Evolutionary conservation across 768 basidiomycete genomes (phyloP), one percentile per base, ranked within the genome.

Genomic region (Pisolithus microcarpus): DNA sequence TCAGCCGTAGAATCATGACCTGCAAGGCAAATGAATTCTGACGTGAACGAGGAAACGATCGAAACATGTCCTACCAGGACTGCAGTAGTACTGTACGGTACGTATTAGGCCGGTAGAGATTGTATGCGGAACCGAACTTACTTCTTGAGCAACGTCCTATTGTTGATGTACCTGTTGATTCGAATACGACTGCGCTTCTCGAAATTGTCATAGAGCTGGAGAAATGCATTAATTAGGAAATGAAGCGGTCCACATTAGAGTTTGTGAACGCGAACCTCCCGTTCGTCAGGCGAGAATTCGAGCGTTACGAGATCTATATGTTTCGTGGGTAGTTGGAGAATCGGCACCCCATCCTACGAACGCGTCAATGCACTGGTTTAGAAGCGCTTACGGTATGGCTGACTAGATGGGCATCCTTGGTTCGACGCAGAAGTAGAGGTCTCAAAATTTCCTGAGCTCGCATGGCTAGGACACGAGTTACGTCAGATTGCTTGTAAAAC

Each of bases 1-100:
- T 75, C 38, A 91, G 69, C 6, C 87, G 82, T 31, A 90, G 72
- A 18, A 91, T 84, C 77, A 90, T 75, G 21, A 87, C 81, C 73
- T 84, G 57, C n/a, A 13, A 37, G 28, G 16, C 48, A 38, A 47
- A 13, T 38, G 51, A 38, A 24, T 4, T n/a, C 23, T 16, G 11
- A 5, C 23, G 11, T 2, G 23, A n/a, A 4, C 15, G 7, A 28
- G 9, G 16, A 24, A 26, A 15, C 9, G n/a, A 44, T 10, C 24
- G 9, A 21, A 28, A n/a, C 28, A n/a, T 30, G 2, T 15, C 44
- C 24, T 36, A 55, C 45, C 39, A 45, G 19, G 24, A 46, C 36
- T 5, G 18, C 30, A 34, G n/a, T 48, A 7, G 18, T 38, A 11
- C 49, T 43, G 38, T 8, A 38, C 38, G n/a, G 16, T 43, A 26